Evolutionary conservation across 257 asterid genomes (phyloP).

Genomic region (Cinchona pubescens): DNA sequence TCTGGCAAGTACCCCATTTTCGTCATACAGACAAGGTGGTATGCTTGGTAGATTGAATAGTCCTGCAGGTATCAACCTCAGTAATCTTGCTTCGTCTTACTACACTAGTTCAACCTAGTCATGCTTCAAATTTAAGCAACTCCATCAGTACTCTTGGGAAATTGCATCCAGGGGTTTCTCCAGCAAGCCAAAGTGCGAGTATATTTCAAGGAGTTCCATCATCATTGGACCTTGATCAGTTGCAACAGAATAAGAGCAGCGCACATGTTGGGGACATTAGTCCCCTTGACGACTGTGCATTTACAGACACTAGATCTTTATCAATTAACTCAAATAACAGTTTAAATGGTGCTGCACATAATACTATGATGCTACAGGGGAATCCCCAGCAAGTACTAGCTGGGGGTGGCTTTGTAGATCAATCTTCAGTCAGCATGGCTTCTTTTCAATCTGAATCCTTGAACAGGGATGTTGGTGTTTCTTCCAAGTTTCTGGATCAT

Average conservation of each 20-base stretch:
- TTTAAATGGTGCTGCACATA: constrained; percentile 32
- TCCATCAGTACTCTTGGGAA: constrained; percentile 42
- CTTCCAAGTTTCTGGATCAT: constrained; percentile 53
- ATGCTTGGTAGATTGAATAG: constrained; percentile 74
- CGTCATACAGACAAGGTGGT: constrained; percentile 51
- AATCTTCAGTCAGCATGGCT: constrained; percentile 36
- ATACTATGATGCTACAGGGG: constrained; percentile 41
- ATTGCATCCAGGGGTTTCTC: constrained; percentile 41
- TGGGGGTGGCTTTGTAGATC: constrained; percentile 48
- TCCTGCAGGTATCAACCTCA: constrained; percentile 50
- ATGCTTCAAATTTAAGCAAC: constrained; percentile 46
- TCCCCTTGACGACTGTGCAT: constrained; percentile 39
- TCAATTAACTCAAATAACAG: constrained; percentile 38
- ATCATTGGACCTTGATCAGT: constrained; percentile 54
- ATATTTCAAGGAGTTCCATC: constrained; percentile 58
- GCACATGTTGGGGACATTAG: constrained; percentile 30
- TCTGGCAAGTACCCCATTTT: constrained; percentile 39
- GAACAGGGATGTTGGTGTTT: constrained; percentile 29
- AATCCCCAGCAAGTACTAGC: constrained; percentile 39
- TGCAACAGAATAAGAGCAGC: constrained; percentile 41
- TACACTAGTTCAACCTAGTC: constrained; percentile 50
- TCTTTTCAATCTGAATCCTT: constrained; percentile 49
- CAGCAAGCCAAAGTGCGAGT: constrained; percentile 38
- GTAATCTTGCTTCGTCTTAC: constrained; percentile 41
- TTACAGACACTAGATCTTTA: constrained; percentile 34